These are phyloP conservation scores for Candida tibetensis DNA, from an alignment of 805 yeast genomes.

Conservation along the genomic window DNA sequence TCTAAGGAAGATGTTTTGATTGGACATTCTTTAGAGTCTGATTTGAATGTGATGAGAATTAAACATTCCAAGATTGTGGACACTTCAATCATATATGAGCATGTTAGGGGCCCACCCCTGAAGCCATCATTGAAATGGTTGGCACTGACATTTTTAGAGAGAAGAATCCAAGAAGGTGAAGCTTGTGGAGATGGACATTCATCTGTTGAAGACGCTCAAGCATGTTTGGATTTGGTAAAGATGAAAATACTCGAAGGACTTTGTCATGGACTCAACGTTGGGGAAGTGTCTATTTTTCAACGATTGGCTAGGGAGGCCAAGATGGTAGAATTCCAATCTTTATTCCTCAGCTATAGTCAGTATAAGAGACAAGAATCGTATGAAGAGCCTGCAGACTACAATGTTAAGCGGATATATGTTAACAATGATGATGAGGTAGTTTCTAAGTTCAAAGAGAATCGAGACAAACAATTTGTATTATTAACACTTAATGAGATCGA, in stretches of 20 bases:
- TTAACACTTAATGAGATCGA: conserved; percentile 61
- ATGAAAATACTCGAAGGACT: conserved; percentile 66
- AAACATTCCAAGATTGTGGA: conserved; percentile 77
- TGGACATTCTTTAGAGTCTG: conserved; percentile 90
- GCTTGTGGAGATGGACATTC: conserved; percentile 64
- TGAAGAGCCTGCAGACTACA: conserved; percentile 14
- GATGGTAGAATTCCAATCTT: conserved; percentile 12
- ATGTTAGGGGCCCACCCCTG: conserved; percentile 77
- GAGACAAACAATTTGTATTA: conserved; percentile 45
- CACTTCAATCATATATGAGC: conserved; percentile 74
- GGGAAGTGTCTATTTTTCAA: conserved; percentile 20
- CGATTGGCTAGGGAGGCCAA: conserved; percentile 6
- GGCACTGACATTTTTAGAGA: conserved; percentile 52
- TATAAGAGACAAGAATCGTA: conserved; percentile 16
- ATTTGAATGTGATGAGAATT: conserved; percentile 65
- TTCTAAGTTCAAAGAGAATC: conserved; percentile 35
- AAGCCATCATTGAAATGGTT: conserved; percentile 76
- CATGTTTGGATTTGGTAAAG: conserved; percentile 76
- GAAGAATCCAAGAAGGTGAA: conserved; percentile 65
- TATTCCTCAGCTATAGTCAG: conserved; percentile 24
- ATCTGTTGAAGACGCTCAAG: conserved; percentile 78
- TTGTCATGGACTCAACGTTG: conserved; percentile 50
- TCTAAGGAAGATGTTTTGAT: conserved; percentile 61
- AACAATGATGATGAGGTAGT: conserved; percentile 60
- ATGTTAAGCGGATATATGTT: conserved; percentile 38